These are phyloP conservation scores for Penicillium sp. DNA, from an alignment of 2,329 filamentous ascomycete species.

Conservation along the genomic window DNA sequence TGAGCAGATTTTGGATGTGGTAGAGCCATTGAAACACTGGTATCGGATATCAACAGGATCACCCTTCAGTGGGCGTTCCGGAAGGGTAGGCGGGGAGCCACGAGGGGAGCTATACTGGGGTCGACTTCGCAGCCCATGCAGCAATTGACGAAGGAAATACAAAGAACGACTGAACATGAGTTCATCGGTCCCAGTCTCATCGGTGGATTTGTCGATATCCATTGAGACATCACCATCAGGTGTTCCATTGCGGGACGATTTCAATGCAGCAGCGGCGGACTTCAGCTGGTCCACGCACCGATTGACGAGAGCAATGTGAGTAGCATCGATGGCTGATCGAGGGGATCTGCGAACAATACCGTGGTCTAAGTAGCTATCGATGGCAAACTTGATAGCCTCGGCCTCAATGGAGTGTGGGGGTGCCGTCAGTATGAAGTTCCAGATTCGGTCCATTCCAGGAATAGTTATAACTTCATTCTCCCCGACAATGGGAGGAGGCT, in stretches of 20 bases:
- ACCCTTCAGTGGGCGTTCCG: slow-evolving; percentile 57
- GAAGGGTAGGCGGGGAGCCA: slow-evolving; percentile 59
- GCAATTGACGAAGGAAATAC: slow-evolving; percentile 65
- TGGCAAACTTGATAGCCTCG: slow-evolving; percentile 67
- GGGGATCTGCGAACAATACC: slow-evolving; percentile 43
- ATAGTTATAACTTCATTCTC: slow-evolving; percentile 45
- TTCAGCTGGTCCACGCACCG: slow-evolving; percentile 71
- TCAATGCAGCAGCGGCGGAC: slow-evolving; percentile 60
- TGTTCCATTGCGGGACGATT: slow-evolving; percentile 47
- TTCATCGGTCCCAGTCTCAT: slow-evolving; percentile 56
- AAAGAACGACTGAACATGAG: slow-evolving; percentile 68
- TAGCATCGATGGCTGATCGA: slow-evolving; percentile 51
- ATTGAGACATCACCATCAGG: slow-evolving; percentile 53
- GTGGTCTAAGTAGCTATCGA: slow-evolving; percentile 68
- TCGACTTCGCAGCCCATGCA: slow-evolving; percentile 53
- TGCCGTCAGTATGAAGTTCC: slow-evolving; percentile 74
- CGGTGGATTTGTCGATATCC: slow-evolving; percentile 51
- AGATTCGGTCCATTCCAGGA: slow-evolving; percentile 67
- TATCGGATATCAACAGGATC: slow-evolving; percentile 68
- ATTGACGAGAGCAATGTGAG: slow-evolving; percentile 69
- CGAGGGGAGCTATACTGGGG: slow-evolving; percentile 62
- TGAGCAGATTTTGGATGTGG: slow-evolving; percentile 59
- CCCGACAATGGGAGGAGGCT: slow-evolving; percentile 49
- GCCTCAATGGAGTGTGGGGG: slow-evolving; percentile 65
- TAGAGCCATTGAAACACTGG: slow-evolving; percentile 66